Evolutionary conservation across 345 rosid species (phyloP), one percentile per base, ranked within the genome.

Genomic region (Nasturtium officinale): DNA sequence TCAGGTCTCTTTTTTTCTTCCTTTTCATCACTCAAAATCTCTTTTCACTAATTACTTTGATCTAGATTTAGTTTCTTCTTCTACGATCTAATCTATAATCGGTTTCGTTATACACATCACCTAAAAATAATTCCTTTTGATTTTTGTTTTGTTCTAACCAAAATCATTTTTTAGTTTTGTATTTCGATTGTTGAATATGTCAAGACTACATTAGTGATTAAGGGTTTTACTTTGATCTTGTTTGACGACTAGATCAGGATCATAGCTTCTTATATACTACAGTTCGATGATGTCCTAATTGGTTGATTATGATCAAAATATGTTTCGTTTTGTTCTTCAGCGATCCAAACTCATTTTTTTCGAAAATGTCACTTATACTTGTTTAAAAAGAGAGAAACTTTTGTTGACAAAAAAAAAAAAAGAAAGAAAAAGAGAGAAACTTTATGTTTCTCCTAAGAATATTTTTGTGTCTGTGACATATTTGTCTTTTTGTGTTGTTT

Each of bases 1-100:
- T 33, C 53, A 57, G 96, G 92, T 90, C 71, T 72, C 3, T 12
- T 42, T 16, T 4, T 11, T 38, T 38, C 1, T 38, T 4, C 33
- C 2, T 50, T 16, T 65, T 43, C 37, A 9, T 29, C 55, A 35
- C 10, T 16, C 50, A 6, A 45, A 42, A 15, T 40, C 16, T 42
- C 16, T 15, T 13, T 42, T 16, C 18, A 45, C 50, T 42, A 42
- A 15, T 50, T 71, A 60, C 46, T 30, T 30, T 51, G 48, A 16
- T 45, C 65, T 7, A 18, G 29, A 23, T 33, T 57, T 40, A 2
- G 8, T 28, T 40, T 33, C 65, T 9, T 59, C 54, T 28, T 55
- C 4, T 2, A 5, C 26, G 57, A 15, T 73, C 55, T 26, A 10
- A 55, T 40, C 48, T 21, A 25, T 25, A 42, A 52, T 9, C 59